Evolutionary conservation across 805 yeast genomes (phyloP).

Genomic region (Teunomyces barrocoloradensis): DNA sequence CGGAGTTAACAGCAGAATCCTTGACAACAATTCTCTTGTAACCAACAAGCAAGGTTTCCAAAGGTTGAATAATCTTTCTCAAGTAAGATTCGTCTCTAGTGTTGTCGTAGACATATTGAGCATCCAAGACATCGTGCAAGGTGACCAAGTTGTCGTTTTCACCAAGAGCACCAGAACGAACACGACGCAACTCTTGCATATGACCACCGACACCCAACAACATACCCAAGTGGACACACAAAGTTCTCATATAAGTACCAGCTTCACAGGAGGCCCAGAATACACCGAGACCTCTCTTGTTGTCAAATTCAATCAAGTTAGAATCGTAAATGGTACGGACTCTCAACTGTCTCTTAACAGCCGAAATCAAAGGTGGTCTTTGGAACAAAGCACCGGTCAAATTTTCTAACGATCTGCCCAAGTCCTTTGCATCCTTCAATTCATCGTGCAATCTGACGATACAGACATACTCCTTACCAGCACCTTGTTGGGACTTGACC

Average conservation of each 20-base stretch:
- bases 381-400: constrained; percentile 98
- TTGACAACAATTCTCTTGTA: constrained; percentile 95
- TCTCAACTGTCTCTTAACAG: constrained; percentile 98
- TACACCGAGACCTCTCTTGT: constrained; percentile 94
- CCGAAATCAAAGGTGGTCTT: constrained; percentile 98
- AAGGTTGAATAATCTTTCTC: constrained; percentile 90
- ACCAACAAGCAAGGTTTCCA: constrained; percentile 89
- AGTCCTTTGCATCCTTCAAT: constrained; percentile 82
- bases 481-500: constrained; percentile 99
- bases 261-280: constrained; percentile 99
- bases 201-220: constrained; percentile 98
- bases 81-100: constrained; percentile 95
- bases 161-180: constrained; percentile 92
- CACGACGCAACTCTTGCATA: constrained; percentile 99
- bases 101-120: constrained; percentile 97
- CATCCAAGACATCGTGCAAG: constrained; percentile 95
- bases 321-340: constrained; percentile 97
- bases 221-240: constrained; percentile 99
- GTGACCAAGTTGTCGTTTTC: constrained; percentile 93
- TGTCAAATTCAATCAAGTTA: constrained; percentile 91
- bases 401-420: constrained; percentile 85
- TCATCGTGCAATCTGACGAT: constrained; percentile 94
- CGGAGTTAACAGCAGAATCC: constrained; percentile 95
- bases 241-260: constrained; percentile 98
- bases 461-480: constrained; percentile 99